Evolutionary conservation across 2,329 filamentous ascomycete genomes (phyloP), one percentile per base, ranked within the genome.

Genomic region (Botrytis hyacinthi): DNA sequence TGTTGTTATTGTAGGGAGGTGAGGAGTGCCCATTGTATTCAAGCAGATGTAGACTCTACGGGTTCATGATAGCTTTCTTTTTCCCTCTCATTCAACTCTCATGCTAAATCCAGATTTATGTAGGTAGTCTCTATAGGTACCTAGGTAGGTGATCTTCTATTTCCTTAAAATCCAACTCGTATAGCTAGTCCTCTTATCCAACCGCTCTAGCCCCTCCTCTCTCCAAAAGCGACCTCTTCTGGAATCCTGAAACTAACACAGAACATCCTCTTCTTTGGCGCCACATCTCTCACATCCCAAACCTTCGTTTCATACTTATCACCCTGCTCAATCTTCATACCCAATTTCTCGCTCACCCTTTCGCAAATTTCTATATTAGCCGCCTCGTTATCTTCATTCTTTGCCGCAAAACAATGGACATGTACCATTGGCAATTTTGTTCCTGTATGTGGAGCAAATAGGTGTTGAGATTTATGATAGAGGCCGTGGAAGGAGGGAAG

Each of bases 201-300:
- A 6, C 16, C 22, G 10, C 32, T 26, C 48, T 57, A 60, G 3
- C 29, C 9, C n/a, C 60, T 70, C 75, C 76, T 76, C 72, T 76
- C 71, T 42, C 76, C 70, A 84, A 97, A 98, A 22, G 95, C 96
- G 9, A 98, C 93, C 78, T 93, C 90, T 48, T 85, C 83, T 3
- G 96, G 96, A 74, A 99, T 81, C 75, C 94, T 89, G 83, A 99
- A 98, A 77, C 90, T 97, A 44, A 94, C 95, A 82, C 96, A 98
- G 82, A 95, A 98, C 95, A 98, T 98, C 80, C 92, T 89, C 86
- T 99, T 99, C 80, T 93, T 92, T 8, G 96, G 96, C 74, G 94
- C 93, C 72, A 99, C 96, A 77, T 97, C 90, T 76, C 96, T 88
- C 48, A 98, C 94, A 74, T 92, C 89, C 74, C 89, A 84, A 76